Conservation (phyloP, 257 asterid genomes). For the Mitragyna speciosa region DNA sequence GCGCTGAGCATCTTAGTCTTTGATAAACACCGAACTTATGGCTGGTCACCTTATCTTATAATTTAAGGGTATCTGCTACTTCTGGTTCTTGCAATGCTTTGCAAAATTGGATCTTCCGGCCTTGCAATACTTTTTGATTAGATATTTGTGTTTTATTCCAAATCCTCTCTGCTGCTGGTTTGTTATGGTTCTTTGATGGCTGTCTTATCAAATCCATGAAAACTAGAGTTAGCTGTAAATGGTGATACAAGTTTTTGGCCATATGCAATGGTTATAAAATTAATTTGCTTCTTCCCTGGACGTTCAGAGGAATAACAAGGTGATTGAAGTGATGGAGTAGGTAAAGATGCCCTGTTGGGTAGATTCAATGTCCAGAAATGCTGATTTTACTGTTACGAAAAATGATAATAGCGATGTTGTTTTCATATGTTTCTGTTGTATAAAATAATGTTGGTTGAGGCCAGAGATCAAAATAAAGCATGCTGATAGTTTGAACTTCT, state of each 20-base stretch:
- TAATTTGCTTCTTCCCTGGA: not conserved
- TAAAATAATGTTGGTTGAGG: not conserved
- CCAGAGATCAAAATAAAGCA: not conserved
- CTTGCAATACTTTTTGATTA: not conserved
- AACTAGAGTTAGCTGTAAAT: not conserved
- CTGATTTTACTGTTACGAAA: not conserved
- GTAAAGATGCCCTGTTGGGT: not conserved
- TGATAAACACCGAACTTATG: slow-evolving; percentile 28
- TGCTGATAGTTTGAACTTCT: not conserved
- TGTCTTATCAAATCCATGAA: not conserved
- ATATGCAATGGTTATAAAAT: not conserved
- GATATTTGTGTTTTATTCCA: not conserved
- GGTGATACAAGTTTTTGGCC: not conserved
- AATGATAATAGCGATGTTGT: not conserved
- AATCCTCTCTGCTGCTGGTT: not conserved
- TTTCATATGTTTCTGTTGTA: not conserved
- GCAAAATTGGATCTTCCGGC: not conserved
- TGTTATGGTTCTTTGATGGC: not conserved
- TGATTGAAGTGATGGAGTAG: not conserved
- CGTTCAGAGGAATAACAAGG: not conserved
- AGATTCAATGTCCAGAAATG: not conserved
- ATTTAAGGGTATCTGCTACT: not conserved
- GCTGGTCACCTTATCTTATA: not conserved
- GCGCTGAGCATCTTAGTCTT: slow-evolving; percentile 71
- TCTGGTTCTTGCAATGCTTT: not conserved